Evolutionary conservation across 345 rosid species (phyloP), one percentile per base, ranked within the genome.

Genomic region (Populus euphratica): DNA sequence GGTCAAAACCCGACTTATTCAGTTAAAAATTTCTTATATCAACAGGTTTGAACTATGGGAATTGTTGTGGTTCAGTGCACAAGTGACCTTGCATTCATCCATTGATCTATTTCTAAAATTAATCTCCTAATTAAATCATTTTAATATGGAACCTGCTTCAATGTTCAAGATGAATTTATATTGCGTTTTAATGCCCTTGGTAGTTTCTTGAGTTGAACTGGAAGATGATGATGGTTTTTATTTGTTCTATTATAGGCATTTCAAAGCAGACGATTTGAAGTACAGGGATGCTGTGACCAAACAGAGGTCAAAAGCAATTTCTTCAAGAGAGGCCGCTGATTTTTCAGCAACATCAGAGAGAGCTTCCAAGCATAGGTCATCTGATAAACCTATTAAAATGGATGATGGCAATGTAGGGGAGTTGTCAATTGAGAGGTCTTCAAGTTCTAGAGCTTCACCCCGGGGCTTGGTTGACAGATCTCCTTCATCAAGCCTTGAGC

Each of bases 401-500:
- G 98, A 94, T 21, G 98, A 91, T 79, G 92, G 89, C 77, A 87
- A 78, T 75, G 50, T 82, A 75, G 91, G 83, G 59, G 99, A 94
- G 79, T 82, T 87, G 78, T 82, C 88, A 10, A 78, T 78, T 68
- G 99, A 92, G 82, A 91, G 90, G 85, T 84, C 97, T 56, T 79
- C 93, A 29, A 78, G 87, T 77, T 83, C 96, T 69, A 95, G 89
- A 90, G 93, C 92, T 78, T 93, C 93, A 18, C 94, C 96, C 8
- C 71, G 89, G 86, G 85, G 85, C 59, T 72, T 88, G 84, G 81
- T 75, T 56, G 98, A 92, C 81, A 90, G 93, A 78, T 93, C 99
- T 83, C 94, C 97, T 69, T 91, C 97, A 68, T 86, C 87, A 13
- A 88, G 92, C 87, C 74, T 88, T 80, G 99, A 96, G 36, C 94